A percentile compares a stretch with the other conserved stretches of the same genome.
Evolutionary conservation across 352 stramenopile genomes (phyloP).

Genomic region (Phytophthora podocarpi): DNA sequence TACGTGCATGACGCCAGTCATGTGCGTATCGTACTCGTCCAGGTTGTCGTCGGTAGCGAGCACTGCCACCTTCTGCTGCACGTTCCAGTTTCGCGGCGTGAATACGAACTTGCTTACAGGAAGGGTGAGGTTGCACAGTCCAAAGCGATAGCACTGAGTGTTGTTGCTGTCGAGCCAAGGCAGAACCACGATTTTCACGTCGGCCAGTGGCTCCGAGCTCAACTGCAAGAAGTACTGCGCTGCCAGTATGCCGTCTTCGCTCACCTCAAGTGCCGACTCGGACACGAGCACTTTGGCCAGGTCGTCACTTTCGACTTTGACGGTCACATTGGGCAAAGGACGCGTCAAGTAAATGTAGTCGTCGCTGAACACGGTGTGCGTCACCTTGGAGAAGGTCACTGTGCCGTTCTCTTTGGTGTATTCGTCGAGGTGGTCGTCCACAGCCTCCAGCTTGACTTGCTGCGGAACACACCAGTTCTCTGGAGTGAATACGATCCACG

Average conservation of each 20-base stretch:
- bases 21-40: constrained; percentile 69
- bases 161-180: constrained; percentile 65
- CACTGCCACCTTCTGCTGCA: constrained; percentile 58
- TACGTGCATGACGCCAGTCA: constrained; percentile 71
- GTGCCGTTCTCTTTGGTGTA: constrained; percentile 41
- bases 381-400: constrained; percentile 66
- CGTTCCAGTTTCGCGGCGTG: constrained; percentile 65
- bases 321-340: constrained; percentile 37
- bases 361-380: constrained; percentile 65
- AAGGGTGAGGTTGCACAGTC: constrained; percentile 74
- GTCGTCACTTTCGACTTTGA: constrained; percentile 69
- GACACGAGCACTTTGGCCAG: constrained; percentile 67
- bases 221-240: constrained; percentile 59
- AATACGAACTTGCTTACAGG: constrained; percentile 57
- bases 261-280: constrained; percentile 52
- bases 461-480: constrained; percentile 75
- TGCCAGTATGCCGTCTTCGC: constrained; percentile 50
- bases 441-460: constrained; percentile 44
- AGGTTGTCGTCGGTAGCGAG: constrained; percentile 67
- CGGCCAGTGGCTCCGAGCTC: constrained; percentile 62
- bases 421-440: constrained; percentile 74
- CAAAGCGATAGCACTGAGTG: constrained; percentile 79
- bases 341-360: constrained; percentile 67
- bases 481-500: constrained; percentile 76
- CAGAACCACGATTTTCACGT: constrained; percentile 65